These are phyloP conservation scores for Wallacemonas sp. DNA, from an alignment of 208 protist species.

Conservation along the genomic window DNA sequence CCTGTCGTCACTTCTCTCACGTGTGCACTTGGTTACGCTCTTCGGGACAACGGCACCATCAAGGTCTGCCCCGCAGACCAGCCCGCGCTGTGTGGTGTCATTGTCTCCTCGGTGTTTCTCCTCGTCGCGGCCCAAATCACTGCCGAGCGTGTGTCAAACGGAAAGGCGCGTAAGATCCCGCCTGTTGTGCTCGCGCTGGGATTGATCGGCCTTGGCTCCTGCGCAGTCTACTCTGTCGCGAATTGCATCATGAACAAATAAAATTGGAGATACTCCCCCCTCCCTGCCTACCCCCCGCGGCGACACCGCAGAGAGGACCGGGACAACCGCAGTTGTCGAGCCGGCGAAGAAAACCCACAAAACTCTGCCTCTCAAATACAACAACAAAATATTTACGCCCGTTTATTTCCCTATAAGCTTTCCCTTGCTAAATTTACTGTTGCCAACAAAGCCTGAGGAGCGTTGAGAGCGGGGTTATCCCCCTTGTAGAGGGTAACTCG, in stretches of 20 bases:
- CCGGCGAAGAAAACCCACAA: too few species aligned
- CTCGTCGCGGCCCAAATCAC: constrained; percentile 17
- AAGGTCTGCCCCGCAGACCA: constrained; percentile 4
- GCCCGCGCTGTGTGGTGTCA: neutral
- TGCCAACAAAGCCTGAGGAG: too few species aligned
- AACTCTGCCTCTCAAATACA: too few species aligned
- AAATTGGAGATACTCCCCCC: neutral
- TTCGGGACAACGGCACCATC: neutral
- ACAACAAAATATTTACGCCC: too few species aligned
- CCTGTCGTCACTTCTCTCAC: neutral
- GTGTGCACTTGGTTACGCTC: constrained; percentile 1
- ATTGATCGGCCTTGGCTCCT: neutral
- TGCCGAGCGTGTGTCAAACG: constrained; percentile 19
- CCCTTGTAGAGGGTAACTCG: too few species aligned
- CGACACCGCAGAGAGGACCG: too few species aligned
- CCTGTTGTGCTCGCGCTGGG: neutral
- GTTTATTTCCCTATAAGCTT: too few species aligned
- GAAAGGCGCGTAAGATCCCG: constrained; percentile 10
- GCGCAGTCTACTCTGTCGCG: constrained; percentile 10
- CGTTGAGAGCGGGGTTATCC: too few species aligned
- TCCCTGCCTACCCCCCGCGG: too few species aligned
- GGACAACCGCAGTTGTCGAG: too few species aligned
- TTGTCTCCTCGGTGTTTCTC: constrained; percentile 5
- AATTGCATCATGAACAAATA: constrained; percentile 9
- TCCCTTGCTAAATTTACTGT: too few species aligned